phyloP scores from a whole-genome alignment of 306 rosid species.

The Cyamopsis tetragonoloba region DNA sequence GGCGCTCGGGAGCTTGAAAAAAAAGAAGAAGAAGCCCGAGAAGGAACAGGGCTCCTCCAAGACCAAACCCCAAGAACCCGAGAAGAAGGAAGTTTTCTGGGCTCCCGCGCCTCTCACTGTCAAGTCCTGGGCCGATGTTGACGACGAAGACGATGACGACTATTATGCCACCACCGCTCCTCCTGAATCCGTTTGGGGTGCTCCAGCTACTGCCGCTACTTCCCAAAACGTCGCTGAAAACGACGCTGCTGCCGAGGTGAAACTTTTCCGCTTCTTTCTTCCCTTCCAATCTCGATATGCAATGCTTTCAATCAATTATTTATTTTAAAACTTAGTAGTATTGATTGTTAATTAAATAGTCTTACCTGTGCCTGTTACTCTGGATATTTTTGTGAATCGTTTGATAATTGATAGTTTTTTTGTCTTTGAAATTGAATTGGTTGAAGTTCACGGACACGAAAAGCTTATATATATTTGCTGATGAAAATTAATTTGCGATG shows the following conservation, averaged over 20 bases:
- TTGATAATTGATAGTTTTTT: not conserved
- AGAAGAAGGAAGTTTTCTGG: constrained; percentile 50
- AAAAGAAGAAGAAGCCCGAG: constrained; percentile 62
- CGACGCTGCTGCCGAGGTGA: constrained; percentile 37
- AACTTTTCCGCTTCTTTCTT: not conserved
- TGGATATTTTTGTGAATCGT: not conserved
- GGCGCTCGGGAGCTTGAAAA: constrained; percentile 69
- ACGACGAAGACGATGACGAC: constrained; percentile 72
- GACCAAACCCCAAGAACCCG: not conserved
- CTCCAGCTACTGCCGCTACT: not conserved
- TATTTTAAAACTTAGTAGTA: not conserved
- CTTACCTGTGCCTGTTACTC: not conserved
- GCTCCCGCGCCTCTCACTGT: constrained; percentile 61
- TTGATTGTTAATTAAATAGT: not conserved
- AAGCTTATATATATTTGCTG: not conserved
- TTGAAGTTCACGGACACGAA: not conserved
- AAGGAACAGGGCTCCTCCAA: constrained; percentile 29
- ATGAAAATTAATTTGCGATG: not conserved
- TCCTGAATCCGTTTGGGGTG: constrained; percentile 48
- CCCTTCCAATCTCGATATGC: not conserved
- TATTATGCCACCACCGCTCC: constrained; percentile 64
- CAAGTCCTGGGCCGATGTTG: constrained; percentile 73
- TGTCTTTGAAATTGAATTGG: constrained; percentile 1
- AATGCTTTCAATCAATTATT: not conserved
- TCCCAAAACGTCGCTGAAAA: not conserved